These are phyloP conservation scores for Epichloe hybrida DNA, from an alignment of 2,329 filamentous ascomycete genomes.

Conservation along the genomic window DNA sequence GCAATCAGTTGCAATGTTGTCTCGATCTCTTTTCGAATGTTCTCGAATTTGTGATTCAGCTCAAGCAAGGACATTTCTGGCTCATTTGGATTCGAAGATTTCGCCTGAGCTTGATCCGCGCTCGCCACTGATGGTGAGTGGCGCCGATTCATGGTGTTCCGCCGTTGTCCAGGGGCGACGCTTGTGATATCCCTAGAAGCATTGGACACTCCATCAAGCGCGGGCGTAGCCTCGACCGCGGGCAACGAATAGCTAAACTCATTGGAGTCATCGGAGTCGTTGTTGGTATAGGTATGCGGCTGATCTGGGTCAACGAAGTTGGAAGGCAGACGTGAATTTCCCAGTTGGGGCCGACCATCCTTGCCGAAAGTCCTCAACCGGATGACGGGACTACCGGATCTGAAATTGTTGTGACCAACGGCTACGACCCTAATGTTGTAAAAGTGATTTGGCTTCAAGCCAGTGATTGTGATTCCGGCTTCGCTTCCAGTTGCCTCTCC, in stretches of 20 bases:
- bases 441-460: constrained; percentile 72
- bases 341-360: constrained; percentile 49
- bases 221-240: constrained; percentile 45
- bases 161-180: constrained; percentile 24
- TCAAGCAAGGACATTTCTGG: constrained; percentile 58
- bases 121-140: constrained; percentile 58
- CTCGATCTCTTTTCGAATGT: constrained; percentile 70
- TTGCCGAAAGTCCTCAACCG: constrained; percentile 64
- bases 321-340: constrained; percentile 40
- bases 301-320: constrained; percentile 42
- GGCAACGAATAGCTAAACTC: constrained; percentile 37
- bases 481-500: constrained; percentile 55
- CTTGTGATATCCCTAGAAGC: constrained; percentile 51
- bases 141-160: constrained; percentile 54
- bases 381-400: constrained; percentile 74
- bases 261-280: constrained; percentile 33
- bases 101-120: constrained; percentile 34
- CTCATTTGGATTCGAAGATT: constrained; percentile 33
- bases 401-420: constrained; percentile 82
- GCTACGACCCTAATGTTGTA: constrained; percentile 92
- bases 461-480: constrained; percentile 69
- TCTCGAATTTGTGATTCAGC: constrained; percentile 69
- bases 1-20: constrained; percentile 57
- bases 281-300: constrained; percentile 22
- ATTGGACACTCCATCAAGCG: constrained; percentile 45